These are phyloP conservation scores for Gymnopilus dilepis DNA, from an alignment of 768 basidiomycete genomes.

Conservation along the genomic window DNA sequence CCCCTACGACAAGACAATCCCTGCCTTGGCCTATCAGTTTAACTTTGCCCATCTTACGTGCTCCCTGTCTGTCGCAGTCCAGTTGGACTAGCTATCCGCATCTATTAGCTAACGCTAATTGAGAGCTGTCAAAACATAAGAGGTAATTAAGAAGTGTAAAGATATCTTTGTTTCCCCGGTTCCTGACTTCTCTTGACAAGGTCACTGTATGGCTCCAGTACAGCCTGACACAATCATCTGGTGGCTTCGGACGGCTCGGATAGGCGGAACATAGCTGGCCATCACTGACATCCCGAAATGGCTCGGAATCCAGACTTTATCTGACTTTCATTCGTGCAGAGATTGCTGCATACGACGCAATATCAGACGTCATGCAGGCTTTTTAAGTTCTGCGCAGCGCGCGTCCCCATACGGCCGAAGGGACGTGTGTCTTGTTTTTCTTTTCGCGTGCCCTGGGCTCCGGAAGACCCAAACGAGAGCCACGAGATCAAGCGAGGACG, in stretches of 20 bases:
- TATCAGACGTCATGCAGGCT: background rate
- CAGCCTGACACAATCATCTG: constrained; percentile 4
- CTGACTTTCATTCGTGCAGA: background rate
- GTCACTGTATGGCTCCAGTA: background rate
- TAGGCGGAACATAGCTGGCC: background rate
- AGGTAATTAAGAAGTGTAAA: no score
- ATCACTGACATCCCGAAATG: background rate
- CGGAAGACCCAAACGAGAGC: background rate
- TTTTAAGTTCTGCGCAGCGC: background rate
- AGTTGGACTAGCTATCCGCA: background rate
- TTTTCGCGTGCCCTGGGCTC: background rate
- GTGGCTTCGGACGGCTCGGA: background rate
- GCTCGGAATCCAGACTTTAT: background rate
- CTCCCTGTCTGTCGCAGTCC: background rate
- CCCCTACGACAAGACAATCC: background rate
- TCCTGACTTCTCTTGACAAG: constrained; percentile 1
- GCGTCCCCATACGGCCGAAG: background rate
- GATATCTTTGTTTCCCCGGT: background rate
- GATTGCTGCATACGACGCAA: background rate
- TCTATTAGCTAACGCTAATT: background rate
- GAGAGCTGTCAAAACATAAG: background rate
- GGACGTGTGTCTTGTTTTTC: background rate
- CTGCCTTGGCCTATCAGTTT: background rate
- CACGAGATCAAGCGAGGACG: background rate
- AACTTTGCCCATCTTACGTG: background rate